phyloP scores from a whole-genome alignment of 768 basidiomycete species.

The Lentinula detonsa region DNA sequence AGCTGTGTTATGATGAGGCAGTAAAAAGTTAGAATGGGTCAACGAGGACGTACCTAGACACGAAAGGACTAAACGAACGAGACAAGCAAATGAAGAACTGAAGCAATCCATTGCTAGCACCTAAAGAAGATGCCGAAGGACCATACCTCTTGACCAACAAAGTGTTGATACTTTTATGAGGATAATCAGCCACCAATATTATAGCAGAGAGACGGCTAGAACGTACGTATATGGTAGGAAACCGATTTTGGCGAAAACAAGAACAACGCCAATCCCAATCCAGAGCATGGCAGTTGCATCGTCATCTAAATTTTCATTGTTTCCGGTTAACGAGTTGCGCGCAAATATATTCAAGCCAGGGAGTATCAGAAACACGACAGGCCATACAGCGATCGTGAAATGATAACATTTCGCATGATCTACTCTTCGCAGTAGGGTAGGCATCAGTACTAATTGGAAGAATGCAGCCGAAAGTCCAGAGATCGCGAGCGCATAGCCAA shows the following conservation, averaged over 20 bases:
- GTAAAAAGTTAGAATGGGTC: background rate
- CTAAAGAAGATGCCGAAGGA: slow-evolving; percentile 42
- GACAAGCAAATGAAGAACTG: slow-evolving; percentile 55
- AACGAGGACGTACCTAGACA: slow-evolving; percentile 36
- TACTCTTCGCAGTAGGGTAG: slow-evolving; percentile 42
- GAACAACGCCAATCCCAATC: slow-evolving; percentile 37
- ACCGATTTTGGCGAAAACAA: slow-evolving; percentile 34
- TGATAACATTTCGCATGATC: slow-evolving; percentile 47
- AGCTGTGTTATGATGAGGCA: slow-evolving; percentile 23
- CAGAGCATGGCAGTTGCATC: slow-evolving; percentile 32
- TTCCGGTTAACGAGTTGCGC: slow-evolving; percentile 6
- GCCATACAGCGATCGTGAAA: slow-evolving; percentile 49
- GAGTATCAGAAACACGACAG: slow-evolving; percentile 37
- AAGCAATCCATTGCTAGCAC: slow-evolving; percentile 50
- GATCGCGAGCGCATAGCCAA: slow-evolving; percentile 48
- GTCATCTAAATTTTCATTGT: slow-evolving; percentile 7
- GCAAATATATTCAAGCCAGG: slow-evolving; percentile 48
- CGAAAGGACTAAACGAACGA: slow-evolving; percentile 48
- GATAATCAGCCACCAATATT: background rate
- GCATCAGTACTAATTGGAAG: slow-evolving; percentile 49
- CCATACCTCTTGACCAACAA: slow-evolving; percentile 46
- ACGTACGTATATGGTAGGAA: slow-evolving; percentile 45
- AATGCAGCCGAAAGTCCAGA: slow-evolving; percentile 40
- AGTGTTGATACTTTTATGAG: slow-evolving; percentile 30
- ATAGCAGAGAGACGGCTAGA: background rate